Percentiles rank a stretch among this genome's conserved stretches.
Evolutionary conservation across 1,284 basidiomycete genomes (phyloP).

Genomic region (Marasmius sp.): DNA sequence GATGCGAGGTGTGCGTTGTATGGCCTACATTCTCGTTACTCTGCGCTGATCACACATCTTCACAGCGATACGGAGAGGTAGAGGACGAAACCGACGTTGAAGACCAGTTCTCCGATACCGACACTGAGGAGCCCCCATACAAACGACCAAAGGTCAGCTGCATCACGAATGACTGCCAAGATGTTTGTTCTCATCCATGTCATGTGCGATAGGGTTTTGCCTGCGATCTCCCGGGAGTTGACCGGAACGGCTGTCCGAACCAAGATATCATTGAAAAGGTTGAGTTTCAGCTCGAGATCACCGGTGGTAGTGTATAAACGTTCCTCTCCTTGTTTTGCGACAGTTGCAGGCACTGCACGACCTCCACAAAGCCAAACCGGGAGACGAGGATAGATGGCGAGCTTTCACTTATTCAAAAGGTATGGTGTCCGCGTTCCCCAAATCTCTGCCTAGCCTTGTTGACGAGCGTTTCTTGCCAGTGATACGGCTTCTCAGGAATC

Average conservation of each 20-base stretch:
- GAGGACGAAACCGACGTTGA: slow-evolving; percentile 22
- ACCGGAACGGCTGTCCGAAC: slow-evolving; percentile 44
- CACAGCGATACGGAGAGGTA: slow-evolving; percentile 11
- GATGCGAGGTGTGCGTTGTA: slow-evolving; percentile 21
- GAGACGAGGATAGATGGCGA: slow-evolving; percentile 62
- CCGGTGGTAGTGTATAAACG: neutral
- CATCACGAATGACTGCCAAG: neutral
- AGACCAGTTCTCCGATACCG: slow-evolving; percentile 22
- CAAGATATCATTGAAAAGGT: slow-evolving; percentile 72
- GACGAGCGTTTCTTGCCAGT: slow-evolving; percentile 34
- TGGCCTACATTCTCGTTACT: neutral
- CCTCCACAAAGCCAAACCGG: slow-evolving; percentile 56
- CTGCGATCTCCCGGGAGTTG: slow-evolving; percentile 51
- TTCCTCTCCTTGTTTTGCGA: slow-evolving; percentile 8
- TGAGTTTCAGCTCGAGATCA: neutral
- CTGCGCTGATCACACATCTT: neutral
- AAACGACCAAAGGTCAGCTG: neutral
- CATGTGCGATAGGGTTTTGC: slow-evolving; percentile 47
- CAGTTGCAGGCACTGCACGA: slow-evolving; percentile 63
- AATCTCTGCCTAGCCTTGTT: neutral
- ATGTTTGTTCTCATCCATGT: neutral
- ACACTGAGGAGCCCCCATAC: slow-evolving; percentile 15
- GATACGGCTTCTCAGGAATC: slow-evolving; percentile 50
- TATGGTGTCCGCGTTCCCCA: slow-evolving; percentile 24
- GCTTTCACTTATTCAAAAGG: slow-evolving; percentile 63